These are phyloP conservation scores for Glycine tomentella DNA, from an alignment of 306 rosid species.

Conservation along the genomic window DNA sequence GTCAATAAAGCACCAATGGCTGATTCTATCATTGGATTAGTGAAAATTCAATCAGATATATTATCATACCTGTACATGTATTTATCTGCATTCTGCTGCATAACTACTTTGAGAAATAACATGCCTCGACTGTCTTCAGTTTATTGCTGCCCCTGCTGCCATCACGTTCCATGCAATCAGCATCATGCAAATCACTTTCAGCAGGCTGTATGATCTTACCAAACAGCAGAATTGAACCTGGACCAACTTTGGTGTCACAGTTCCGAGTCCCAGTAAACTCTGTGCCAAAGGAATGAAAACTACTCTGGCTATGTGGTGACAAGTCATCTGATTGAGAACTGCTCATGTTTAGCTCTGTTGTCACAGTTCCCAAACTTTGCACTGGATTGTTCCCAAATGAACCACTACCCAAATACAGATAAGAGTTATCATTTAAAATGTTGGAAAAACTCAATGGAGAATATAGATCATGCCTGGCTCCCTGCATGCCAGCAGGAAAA, in stretches of 20 bases:
- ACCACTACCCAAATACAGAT: slow-evolving; percentile 42
- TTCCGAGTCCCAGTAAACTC: slow-evolving; percentile 56
- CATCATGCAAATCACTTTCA: slow-evolving; percentile 52
- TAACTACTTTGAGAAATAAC: slow-evolving; percentile 57
- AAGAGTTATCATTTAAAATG: slow-evolving; percentile 46
- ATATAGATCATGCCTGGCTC: slow-evolving; percentile 92
- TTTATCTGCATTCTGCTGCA: slow-evolving; percentile 48
- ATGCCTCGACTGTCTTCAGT: slow-evolving; percentile 42
- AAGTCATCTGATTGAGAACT: slow-evolving; percentile 60
- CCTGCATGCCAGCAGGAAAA: slow-evolving; percentile 98
- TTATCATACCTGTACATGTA: slow-evolving; percentile 67
- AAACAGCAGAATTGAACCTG: slow-evolving; percentile 68
- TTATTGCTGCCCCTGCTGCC: slow-evolving; percentile 13
- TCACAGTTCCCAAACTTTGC: slow-evolving; percentile 50
- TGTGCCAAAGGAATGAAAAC: slow-evolving; percentile 58
- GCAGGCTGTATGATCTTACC: slow-evolving; percentile 69
- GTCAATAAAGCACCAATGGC: neutral
- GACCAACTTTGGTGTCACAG: slow-evolving; percentile 49
- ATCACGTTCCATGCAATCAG: slow-evolving; percentile 50
- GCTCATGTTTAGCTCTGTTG: slow-evolving; percentile 72
- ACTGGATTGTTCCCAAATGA: slow-evolving; percentile 55
- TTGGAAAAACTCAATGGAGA: slow-evolving; percentile 52
- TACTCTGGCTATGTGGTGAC: slow-evolving; percentile 73
- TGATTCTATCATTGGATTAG: slow-evolving; percentile 20
- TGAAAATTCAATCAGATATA: slow-evolving; percentile 36